These are phyloP conservation scores for Hyaloscypha hepaticicola DNA, from an alignment of 495 filamentous ascomycete species.

Conservation along the genomic window DNA sequence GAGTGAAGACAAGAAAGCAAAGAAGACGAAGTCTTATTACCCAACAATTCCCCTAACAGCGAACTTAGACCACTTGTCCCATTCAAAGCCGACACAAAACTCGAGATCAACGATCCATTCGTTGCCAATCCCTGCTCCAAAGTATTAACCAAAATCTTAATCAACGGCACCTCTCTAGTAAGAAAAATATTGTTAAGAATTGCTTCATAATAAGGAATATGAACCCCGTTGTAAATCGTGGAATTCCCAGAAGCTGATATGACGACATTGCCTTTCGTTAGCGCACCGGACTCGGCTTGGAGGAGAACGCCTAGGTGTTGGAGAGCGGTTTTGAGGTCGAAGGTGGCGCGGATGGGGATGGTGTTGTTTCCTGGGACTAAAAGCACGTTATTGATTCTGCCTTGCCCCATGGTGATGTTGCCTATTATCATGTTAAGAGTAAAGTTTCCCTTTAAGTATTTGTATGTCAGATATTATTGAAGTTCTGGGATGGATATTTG, in stretches of 20 bases:
- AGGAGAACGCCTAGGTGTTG: background rate
- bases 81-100: background rate
- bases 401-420: background rate
- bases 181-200: background rate
- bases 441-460: background rate
- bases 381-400: background rate
- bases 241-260: slow-evolving; percentile 2
- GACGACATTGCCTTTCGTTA: background rate
- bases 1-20: background rate
- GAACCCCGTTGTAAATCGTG: background rate
- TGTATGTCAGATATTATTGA: background rate
- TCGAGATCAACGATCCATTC: background rate
- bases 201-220: slow-evolving; percentile 1
- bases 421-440: background rate
- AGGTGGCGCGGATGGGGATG: background rate
- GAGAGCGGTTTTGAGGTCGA: background rate
- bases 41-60: too few relatives aligned
- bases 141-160: background rate
- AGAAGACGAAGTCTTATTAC: too few relatives aligned
- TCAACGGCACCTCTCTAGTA: background rate
- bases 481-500: background rate
- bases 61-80: too few relatives aligned
- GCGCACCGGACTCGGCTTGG: background rate
- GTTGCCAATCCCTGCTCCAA: background rate
- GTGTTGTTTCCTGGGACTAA: background rate